Conservation (phyloP, 2,329 filamentous ascomycete genomes). For the Neofusicoccum parvum region DNA sequence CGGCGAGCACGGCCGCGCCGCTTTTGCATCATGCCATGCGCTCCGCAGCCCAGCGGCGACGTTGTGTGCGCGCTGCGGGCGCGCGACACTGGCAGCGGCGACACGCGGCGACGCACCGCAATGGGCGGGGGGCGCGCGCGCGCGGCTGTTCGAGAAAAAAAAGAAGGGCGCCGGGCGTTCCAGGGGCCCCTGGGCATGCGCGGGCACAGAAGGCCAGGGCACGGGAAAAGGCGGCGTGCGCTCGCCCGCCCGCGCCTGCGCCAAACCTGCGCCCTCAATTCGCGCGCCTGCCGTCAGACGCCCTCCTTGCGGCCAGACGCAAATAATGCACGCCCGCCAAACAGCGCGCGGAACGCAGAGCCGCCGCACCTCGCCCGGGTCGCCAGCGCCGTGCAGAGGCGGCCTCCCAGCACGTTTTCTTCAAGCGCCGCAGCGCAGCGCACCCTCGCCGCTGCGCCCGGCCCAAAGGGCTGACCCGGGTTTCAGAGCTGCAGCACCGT, state of each 20-base stretch:
- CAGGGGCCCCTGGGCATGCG: not conserved
- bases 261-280: not conserved
- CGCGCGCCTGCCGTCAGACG: slow-evolving; percentile 2
- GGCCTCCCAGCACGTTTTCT: slow-evolving; percentile 18
- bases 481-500: slow-evolving; percentile 22
- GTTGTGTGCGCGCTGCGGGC: not conserved
- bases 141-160: not conserved
- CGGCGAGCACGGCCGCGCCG: slow-evolving; percentile 12
- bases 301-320: not conserved
- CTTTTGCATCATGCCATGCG: slow-evolving; percentile 19
- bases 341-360: slow-evolving; percentile 4
- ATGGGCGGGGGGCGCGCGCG: not conserved
- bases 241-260: not conserved
- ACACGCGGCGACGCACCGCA: not conserved
- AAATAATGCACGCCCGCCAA: not conserved
- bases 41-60: not conserved
- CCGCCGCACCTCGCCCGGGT: slow-evolving; percentile 7
- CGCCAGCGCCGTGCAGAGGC: not conserved
- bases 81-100: not conserved
- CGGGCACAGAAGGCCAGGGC: not conserved
- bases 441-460: slow-evolving; percentile 1
- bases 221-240: not conserved
- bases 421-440: slow-evolving; percentile 5
- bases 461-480: slow-evolving; percentile 18
- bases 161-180: slow-evolving; percentile 1